Base-by-base conservation (phyloP, 202 grass and related monocot genomes). In the Carex arenaria region DNA sequence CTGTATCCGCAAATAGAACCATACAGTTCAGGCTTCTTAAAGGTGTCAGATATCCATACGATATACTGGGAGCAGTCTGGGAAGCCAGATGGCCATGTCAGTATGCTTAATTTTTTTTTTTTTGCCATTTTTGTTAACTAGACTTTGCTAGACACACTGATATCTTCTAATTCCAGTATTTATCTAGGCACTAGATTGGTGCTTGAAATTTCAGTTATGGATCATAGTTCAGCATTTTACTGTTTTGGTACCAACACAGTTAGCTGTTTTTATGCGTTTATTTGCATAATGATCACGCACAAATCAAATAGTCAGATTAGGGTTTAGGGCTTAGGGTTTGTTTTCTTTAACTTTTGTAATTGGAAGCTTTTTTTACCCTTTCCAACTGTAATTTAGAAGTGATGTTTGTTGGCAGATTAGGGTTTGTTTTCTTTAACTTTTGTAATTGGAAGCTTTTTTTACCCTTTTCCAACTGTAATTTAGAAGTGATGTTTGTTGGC, bases 41-140 rank as follows among this genome's bases (percentile, higher is more conserved):
- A 89, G 83, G 93, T 98, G 34, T 98, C 95, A 56, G 85, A 88
- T 82, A 49, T 89, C 77, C 95, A 98, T 84, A 88, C 91, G 4
- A 87, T 98, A 85, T 95, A 92, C 88, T 95, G 90, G 86, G 93
- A 98, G 83, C 93, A 95, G 83, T 98, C 95, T 17, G 95, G 95
- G 34, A 95, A 95, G 23, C 93, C 95, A 9, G 76, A 84, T 10
- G 95, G 95, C 12, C 89, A 95, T 83, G 95, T 98, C 80, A 92
- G 89, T 84, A 6, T 45, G 20, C 47, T 17, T 61, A 5, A 13
- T 80, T 15, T 31, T 18, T 17, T 31, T 18, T 17, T 63, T 20
- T 43, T 59, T 61, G 31, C 47, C n/a, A 60, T 60, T 51, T 72
- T 23, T 72, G 13, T 20, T 42, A 34, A 28, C 18, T 63, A 30